phyloP scores from a whole-genome alignment of 371 early-diverging fungal species.

The Lichtheimia ramosa region DNA sequence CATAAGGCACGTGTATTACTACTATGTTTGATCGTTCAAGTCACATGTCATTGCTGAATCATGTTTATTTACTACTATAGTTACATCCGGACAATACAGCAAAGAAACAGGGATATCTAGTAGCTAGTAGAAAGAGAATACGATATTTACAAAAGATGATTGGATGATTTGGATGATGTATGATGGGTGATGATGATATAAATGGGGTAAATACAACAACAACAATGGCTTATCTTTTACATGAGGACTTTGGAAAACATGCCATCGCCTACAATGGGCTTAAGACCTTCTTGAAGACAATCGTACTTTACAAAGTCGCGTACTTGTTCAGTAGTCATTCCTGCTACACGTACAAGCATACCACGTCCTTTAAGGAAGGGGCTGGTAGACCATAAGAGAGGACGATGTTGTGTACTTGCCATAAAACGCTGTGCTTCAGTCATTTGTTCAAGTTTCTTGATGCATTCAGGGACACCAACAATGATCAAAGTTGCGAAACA shows the following conservation, averaged over 20 bases:
- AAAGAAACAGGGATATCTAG: neutral
- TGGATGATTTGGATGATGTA: neutral
- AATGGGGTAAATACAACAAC: no score
- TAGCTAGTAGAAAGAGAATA: constrained; percentile 2
- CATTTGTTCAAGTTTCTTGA: constrained; percentile 20
- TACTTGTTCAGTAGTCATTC: constrained; percentile 45
- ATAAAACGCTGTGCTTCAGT: constrained; percentile 31
- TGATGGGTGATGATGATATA: neutral
- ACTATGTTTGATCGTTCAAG: no score
- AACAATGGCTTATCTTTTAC: constrained; percentile 13
- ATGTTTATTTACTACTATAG: no score
- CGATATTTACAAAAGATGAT: neutral
- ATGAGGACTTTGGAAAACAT: constrained; percentile 43
- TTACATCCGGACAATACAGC: neutral
- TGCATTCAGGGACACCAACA: constrained; percentile 10
- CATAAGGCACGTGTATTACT: constrained; percentile 44
- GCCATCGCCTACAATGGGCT: constrained; percentile 39
- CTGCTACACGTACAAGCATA: constrained; percentile 42
- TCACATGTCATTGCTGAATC: no score
- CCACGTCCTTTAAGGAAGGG: constrained; percentile 31
- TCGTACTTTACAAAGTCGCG: constrained; percentile 45
- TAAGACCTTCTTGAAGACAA: constrained; percentile 29
- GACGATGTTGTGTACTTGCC: constrained; percentile 18
- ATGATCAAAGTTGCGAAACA: constrained; percentile 52
- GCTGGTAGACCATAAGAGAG: constrained; percentile 39